Percentiles rank a stretch among this genome's conserved stretches.
phyloP scores from a whole-genome alignment of 208 protist species.

The Trypanosoma caninum region DNA sequence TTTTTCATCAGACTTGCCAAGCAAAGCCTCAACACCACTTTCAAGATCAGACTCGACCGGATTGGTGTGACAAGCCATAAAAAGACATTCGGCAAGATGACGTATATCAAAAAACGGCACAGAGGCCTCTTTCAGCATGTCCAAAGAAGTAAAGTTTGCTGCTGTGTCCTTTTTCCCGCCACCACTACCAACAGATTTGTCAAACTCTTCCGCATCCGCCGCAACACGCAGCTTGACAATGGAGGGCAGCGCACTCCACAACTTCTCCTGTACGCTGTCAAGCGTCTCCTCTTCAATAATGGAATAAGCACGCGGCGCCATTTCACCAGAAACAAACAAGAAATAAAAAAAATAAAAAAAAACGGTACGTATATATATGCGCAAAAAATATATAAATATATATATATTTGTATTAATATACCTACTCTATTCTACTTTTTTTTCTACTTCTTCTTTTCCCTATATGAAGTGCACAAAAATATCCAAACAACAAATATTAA shows the following conservation, averaged over 20 bases:
- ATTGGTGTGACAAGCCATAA: slow-evolving; percentile 63
- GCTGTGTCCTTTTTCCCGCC: slow-evolving; percentile 14
- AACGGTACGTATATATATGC: too few relatives aligned
- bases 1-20: slow-evolving; percentile 25
- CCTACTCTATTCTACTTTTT: neutral
- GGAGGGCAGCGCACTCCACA: slow-evolving; percentile 67
- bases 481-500: too few relatives aligned
- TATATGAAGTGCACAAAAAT: too few relatives aligned
- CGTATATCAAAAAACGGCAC: slow-evolving; percentile 52
- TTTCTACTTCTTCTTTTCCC: neutral
- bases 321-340: neutral
- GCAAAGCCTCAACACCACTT: slow-evolving; percentile 24
- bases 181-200: neutral
- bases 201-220: neutral
- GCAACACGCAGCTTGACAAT: slow-evolving; percentile 21
- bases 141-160: slow-evolving; percentile 6
- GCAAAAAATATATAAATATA: slow-evolving; percentile 1
- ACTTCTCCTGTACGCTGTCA: slow-evolving; percentile 44
- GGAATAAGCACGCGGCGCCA: neutral
- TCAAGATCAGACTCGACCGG: slow-evolving; percentile 42
- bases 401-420: slow-evolving; percentile 14
- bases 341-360: slow-evolving; percentile 10
- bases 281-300: slow-evolving; percentile 27
- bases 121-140: slow-evolving; percentile 8
- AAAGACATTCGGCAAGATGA: slow-evolving; percentile 55